Base-by-base conservation (phyloP, 1,284 basidiomycete genomes). In the Trametes versicolor region DNA sequence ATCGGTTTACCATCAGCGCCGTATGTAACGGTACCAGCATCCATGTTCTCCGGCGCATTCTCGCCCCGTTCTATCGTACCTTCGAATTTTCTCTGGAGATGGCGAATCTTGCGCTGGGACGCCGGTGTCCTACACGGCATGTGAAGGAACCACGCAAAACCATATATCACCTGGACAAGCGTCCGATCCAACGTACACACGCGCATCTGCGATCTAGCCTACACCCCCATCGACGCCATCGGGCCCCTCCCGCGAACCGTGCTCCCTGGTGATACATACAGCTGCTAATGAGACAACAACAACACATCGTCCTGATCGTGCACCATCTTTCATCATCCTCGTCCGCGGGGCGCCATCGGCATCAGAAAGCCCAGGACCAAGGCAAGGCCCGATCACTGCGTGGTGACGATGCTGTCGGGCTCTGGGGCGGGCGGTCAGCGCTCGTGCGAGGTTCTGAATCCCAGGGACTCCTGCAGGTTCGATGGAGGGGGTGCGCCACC, bases 361-460 rank as follows among this genome's bases (percentile, higher is more conserved):
- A 41, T 41, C 37, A 41, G 39, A 55, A 41, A n/a, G 27, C 43
- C 13, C 54, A 41, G 15, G 27, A 29, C 13, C 54, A 32, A 32
- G 29, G 41, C 5, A 27, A 9, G 41, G 5, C 17, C 32, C 54
- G 48, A 48, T 72, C 60, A 80, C 70, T 86, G 84, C 17, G 76
- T 85, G 47, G 78, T 83, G 36, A 86, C 83, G 34, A 62, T 34
- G 50, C 78, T 71, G 72, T 87, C 85, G 27, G 78, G 80, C 74
- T 87, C 86, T 87, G 69, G 4, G 62, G 50, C 17, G 53, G 49
- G 59, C 49, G 53, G 65, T 69, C 65, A 69, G 65, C 61, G 58
- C 57, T n/a, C n/a, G n/a, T n/a, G 34, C 43, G 51, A 50, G 21
- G 36, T 56, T 48, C 25, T 23, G 4, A 32, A 32, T 32, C 29